Evolutionary conservation across 2,329 filamentous ascomycete species (phyloP), one percentile per base, ranked within the genome.

Genomic region (Fusarium zealandicum): DNA sequence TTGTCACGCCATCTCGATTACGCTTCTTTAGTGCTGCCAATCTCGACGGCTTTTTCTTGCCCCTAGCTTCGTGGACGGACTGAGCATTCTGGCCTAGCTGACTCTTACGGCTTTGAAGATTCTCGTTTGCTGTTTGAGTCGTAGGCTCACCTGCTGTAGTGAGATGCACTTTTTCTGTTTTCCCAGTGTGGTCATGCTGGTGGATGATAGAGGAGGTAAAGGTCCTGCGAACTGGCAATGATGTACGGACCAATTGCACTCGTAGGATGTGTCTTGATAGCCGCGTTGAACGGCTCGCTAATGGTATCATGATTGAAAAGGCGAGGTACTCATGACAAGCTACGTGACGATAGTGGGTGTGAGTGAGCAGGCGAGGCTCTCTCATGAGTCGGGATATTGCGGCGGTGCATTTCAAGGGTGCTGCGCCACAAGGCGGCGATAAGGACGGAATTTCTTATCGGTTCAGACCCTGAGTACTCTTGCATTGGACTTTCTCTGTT

Each of bases 21-120:
- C 57, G 53, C 25, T 68, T 64, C 47, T 67, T 69, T 7, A 69
- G 48, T n/a, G 65, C 54, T 3, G 65, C 53, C 11, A 68, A 17
- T n/a, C 65, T 59, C 2, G 65, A 66, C 2, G 48, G 38, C 20
- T 48, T 65, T 4, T 32, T 22, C 6, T 43, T 52, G 16, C 20
- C 12, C n/a, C 41, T 48, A 3, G 30, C 7, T 8, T 46, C 42
- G 3, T n/a, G 51, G 2, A 10, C n/a, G 9, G 31, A 27, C 9
- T 47, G 20, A 2, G 39, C 13, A 9, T 49, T 39, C 8, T 18
- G 5, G 4, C 25, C n/a, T 13, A 28, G 30, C 8, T 36, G 11
- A 1, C 35, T 38, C 11, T 16, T 16, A 35, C 28, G 14, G 2
- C 17, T 35, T 18, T 35, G 11, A 2, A 20, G 18, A 6, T 13